Base-by-base conservation (phyloP, 2,329 filamentous ascomycete species). In the Drechmeria coniospora region DNA sequence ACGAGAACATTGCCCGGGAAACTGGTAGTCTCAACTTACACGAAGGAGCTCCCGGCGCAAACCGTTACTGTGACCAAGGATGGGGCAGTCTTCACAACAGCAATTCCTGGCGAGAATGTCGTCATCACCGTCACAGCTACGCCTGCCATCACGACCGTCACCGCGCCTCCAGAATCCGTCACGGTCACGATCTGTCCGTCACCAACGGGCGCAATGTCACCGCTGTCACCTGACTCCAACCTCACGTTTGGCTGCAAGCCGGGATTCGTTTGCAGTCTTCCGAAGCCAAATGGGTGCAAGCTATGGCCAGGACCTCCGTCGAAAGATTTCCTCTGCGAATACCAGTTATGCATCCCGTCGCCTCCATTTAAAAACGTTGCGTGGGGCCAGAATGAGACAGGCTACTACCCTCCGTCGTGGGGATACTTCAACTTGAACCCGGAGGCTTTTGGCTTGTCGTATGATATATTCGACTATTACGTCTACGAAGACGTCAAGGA, bases 381-480 rank as follows among this genome's bases (percentile, higher is more conserved):
- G 1, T 74, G 67, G 68, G 38, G 46, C 0, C 38, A 45, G 1
- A 56, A 59, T 30, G 31, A 54, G 23, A 68, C 63, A 0, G 36
- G 50, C 11, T 71, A 65, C 41, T 74, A 63, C 35, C 63, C 63
- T 2, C 57, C 63, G 1, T 37, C 41, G 4, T 35, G 37, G 9
- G 68, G 63, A 4, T 79, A 78, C 44, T 80, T 73, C 51, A 64
- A 79, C 32, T 57, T 80, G n/a, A 57, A 73, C 30, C 55, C 76
- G 0, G 46, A 56, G 2, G 59, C 59, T 0, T 81, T 80, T 32
- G 74, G 74, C 4, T 53, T 80, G 11, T 65, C 59, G 27, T 74
- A 68, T 32, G 65, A 64, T 23, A 72, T 79, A 12, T 79, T 77
- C 34, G 56, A 59, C 13, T 49, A 59, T 15, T 41, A 62, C 5